These are phyloP conservation scores for Trichosporon inkin DNA, from an alignment of 1,284 basidiomycete species.

Conservation along the genomic window DNA sequence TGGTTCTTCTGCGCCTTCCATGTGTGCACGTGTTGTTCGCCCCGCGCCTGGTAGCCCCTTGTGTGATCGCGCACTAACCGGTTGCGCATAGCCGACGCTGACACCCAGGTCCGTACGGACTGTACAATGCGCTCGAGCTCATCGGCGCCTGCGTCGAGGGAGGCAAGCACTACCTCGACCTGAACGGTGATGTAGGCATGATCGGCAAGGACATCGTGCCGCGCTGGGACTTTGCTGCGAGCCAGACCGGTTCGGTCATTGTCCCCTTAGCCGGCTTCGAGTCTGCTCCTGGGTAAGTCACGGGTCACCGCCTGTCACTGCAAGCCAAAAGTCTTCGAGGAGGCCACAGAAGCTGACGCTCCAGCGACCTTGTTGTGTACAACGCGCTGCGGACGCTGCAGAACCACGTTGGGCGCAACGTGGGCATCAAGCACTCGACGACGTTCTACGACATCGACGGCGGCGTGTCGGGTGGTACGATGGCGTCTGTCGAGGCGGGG, in stretches of 20 bases:
- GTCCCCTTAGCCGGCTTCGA: conserved; percentile 69
- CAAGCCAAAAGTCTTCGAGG: not conserved
- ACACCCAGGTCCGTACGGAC: conserved; percentile 35
- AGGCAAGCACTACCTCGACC: conserved; percentile 63
- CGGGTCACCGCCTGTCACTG: not conserved
- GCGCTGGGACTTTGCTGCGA: conserved; percentile 63
- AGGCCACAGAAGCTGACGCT: not conserved
- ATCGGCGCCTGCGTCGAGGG: conserved; percentile 55
- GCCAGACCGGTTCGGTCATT: conserved; percentile 63
- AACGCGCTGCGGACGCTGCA: conserved; percentile 54
- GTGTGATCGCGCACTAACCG: not conserved
- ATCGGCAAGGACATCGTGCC: conserved; percentile 55
- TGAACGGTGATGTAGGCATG: conserved; percentile 59
- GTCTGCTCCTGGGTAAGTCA: conserved; percentile 59
- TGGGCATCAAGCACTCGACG: conserved; percentile 50
- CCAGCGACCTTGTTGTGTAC: conserved; percentile 59
- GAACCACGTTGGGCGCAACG: conserved; percentile 39
- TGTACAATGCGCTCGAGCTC: conserved; percentile 37
- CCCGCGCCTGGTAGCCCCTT: not conserved
- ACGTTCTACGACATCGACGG: conserved; percentile 57
- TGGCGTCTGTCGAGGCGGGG: conserved; percentile 56
- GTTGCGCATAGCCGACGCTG: conserved; percentile 3
- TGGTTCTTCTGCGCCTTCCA: not conserved
- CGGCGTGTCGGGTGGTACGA: conserved; percentile 65
- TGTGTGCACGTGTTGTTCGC: not conserved